phyloP scores from a whole-genome alignment of 768 basidiomycete genomes.

The Lactarius sp. region DNA sequence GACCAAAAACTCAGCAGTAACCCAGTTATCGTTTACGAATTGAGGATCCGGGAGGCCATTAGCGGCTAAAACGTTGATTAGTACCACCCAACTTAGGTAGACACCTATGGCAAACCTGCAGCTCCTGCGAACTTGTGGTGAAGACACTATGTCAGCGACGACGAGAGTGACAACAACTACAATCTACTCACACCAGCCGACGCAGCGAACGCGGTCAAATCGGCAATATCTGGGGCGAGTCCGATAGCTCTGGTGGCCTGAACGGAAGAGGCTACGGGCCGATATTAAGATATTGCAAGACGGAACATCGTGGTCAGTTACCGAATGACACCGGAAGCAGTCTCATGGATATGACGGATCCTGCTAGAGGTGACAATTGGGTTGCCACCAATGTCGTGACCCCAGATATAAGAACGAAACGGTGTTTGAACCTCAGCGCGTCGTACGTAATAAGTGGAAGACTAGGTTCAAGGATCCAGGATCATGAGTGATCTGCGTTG shows the following conservation, averaged over 20 bases:
- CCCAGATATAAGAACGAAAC: conserved; percentile 49
- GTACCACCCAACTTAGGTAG: conserved; percentile 25
- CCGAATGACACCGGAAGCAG: conserved; percentile 30
- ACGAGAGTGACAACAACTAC: conserved; percentile 33
- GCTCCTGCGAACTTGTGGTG: conserved; percentile 21
- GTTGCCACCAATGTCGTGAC: conserved; percentile 43
- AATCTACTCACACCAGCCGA: conserved; percentile 27
- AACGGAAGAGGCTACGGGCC: conserved; percentile 10
- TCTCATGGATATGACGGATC: conserved; percentile 32
- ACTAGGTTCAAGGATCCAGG: background rate
- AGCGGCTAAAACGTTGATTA: conserved; percentile 43
- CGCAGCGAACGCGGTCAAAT: conserved; percentile 17
- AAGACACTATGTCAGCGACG: background rate
- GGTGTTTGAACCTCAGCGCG: conserved; percentile 49
- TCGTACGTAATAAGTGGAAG: conserved; percentile 25
- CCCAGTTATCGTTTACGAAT: background rate
- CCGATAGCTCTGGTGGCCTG: conserved; percentile 17
- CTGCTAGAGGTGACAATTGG: conserved; percentile 55
- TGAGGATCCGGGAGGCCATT: conserved; percentile 52
- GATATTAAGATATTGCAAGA: background rate
- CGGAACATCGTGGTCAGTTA: conserved; percentile 28
- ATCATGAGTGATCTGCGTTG: background rate
- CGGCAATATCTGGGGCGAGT: conserved; percentile 10
- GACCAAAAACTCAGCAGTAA: no score
- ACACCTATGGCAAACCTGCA: conserved; percentile 14